Base-by-base conservation (phyloP, 805 yeast genomes). In the Naumovozyma baii region DNA sequence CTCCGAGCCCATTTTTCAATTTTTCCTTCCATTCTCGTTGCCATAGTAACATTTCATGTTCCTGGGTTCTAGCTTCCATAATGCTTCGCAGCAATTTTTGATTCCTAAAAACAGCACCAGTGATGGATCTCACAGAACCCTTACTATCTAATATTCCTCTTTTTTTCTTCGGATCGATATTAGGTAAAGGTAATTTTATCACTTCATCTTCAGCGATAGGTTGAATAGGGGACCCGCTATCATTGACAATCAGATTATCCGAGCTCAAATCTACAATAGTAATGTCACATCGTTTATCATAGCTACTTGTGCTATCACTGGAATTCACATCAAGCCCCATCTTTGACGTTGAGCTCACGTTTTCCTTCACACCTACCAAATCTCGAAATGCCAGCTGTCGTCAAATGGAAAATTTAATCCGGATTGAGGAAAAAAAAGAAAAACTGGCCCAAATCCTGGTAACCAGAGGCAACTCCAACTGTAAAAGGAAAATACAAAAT, bases 21-120 rank as follows among this genome's bases (percentile, higher is more conserved):
- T 76, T 74, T 37, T 63, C 62, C 34, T 69, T 66, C 86, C 86
- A 80, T 32, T 71, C 69, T 13, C 60, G 63, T 47, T 78, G 82
- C 85, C 86, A 80, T 39, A 62, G 59, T 37, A 59, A 52, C 36
- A 73, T 50, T 43, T 70, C 73, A 20, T 48, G 51, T 29, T 53
- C 48, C 26, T 51, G 46, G 12, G 46, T 52, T 28, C 41, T 43
- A 15, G 42, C 26, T 10, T 22, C 26, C 10, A 7, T 22, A 7
- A 10, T 22, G 9, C 10, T 10, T 22, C 10, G 26, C 26, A 22
- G 10, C 9, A 22, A 10, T 10, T 22, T 22, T 22, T 7, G 9
- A 22, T 22, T 22, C 10, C 26, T 7, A 22, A 10, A 22, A 22
- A 22, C 10, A 10, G 26, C 26, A 22, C 26, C 26, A 22, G 26